These are phyloP conservation scores for Tricholomella constricta DNA, from an alignment of 768 basidiomycete genomes.

Conservation along the genomic window DNA sequence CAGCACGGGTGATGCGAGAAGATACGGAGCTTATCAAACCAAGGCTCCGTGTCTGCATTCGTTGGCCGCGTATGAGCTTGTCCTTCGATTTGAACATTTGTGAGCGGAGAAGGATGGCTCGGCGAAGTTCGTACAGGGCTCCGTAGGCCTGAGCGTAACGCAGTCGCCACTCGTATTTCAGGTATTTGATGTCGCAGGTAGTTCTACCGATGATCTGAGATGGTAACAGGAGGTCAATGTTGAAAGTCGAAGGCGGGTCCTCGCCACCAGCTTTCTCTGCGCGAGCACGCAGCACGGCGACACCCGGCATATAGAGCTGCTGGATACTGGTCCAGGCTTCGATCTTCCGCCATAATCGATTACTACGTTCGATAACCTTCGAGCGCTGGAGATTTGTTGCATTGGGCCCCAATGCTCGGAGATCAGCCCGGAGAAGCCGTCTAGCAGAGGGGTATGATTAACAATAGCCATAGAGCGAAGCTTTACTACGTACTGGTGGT, in stretches of 20 bases:
- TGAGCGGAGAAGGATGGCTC: constrained; percentile 26
- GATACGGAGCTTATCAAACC: constrained; percentile 10
- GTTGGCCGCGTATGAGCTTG: constrained; percentile 25
- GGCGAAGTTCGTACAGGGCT: constrained; percentile 27
- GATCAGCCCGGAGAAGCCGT: constrained; percentile 14
- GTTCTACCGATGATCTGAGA: neutral
- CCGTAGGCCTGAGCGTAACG: constrained; percentile 31
- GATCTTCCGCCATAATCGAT: constrained; percentile 22
- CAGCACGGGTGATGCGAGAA: neutral
- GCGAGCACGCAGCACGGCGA: neutral
- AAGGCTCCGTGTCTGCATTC: constrained; percentile 23
- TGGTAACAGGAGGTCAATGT: constrained; percentile 7
- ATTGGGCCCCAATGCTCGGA: constrained; percentile 17
- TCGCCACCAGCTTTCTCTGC: constrained; percentile 3
- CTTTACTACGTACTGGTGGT: constrained; percentile 2
- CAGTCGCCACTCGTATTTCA: constrained; percentile 27
- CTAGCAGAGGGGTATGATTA: constrained; percentile 5
- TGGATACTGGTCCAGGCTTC: constrained; percentile 34
- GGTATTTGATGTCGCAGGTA: neutral
- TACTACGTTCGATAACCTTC: constrained; percentile 27
- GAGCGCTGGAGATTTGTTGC: too few relatives aligned
- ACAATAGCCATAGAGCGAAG: neutral
- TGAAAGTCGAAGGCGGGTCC: neutral
- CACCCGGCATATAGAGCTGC: constrained; percentile 30
- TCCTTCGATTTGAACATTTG: constrained; percentile 34